Base-by-base conservation (phyloP, 2,329 filamentous ascomycete genomes). In the Aspergillus pseudonomiae region DNA sequence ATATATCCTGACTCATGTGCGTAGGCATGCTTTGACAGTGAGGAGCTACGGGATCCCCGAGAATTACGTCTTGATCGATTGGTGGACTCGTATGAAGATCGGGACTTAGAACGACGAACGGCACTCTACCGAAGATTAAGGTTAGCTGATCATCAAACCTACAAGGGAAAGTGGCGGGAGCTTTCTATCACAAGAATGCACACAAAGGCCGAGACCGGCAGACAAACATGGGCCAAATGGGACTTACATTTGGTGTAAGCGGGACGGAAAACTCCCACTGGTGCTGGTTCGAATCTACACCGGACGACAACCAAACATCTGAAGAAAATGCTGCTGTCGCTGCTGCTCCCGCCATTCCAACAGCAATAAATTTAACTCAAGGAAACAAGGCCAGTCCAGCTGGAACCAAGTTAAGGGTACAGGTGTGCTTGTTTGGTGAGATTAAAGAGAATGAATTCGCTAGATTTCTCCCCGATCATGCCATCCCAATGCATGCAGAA, bases 211-310 rank as follows among this genome's bases (percentile, higher is more conserved):
- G 21, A 48, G 11, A 21, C 26, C 48, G 48, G 26, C 10, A 11
- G 52, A 21, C 30, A 55, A 14, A 39, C 16, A 24, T 39, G 34
- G n/a, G 52, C 14, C 32, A n/a, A 19, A 24, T 26, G 21, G n/a
- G 21, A 57, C 63, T 63, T 71, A 80, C 78, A 67, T 78, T 76
- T 41, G 70, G 70, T 52, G 69, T 69, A 52, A 77, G 63, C 14
- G 77, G 76, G 57, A 79, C 77, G 19, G 75, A 70, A 61, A 73
- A 78, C 19, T 79, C 77, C 78, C 78, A 80, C 65, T 73, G 75
- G 48, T 67, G 65, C 58, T 71, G 70, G 63, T 65, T 67, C 59
- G 66, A 71, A 63, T 76, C 76, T 64, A 74, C 70, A 59, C 71
- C 68, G 64, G 77, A 68, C 60, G 77, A 75, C 67, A 74, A 68